Base-by-base conservation (phyloP, 176 grass and related monocot genomes). In the Zoysia japonica region DNA sequence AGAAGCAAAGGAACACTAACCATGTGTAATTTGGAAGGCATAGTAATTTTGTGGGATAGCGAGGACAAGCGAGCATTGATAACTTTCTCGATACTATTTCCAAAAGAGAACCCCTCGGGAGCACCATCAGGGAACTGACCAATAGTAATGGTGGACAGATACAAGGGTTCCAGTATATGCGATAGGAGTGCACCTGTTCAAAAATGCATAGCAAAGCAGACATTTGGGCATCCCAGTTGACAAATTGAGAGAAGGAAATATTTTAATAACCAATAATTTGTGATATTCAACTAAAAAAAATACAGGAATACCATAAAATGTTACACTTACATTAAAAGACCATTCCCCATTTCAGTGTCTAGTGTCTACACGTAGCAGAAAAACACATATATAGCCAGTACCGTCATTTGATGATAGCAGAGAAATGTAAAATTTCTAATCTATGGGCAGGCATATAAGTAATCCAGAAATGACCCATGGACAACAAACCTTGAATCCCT, bases 121-220 rank as follows among this genome's bases (percentile, higher is more conserved):
- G 64, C 14, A 91, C 66, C 76, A 55, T 10, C 78, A 86, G 82
- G 42, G 49, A 83, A 69, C 42, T 88, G 82, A 35, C 89, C 89
- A 70, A 93, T 80, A 67, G 56, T 88, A 88, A 97, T 73, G 28
- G 89, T 91, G 54, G 85, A 90, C 75, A 97, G 65, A 84, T 97
- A 97, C n/a, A 97, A 68, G n/a, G 94, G 94, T 82, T 91, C 88
- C 43, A 93, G 69, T 79, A 91, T 85, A 57, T 89, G 84, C 28
- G 75, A 93, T 17, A 93, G 85, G 43, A 97, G 35, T 80, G 89
- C 84, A 54, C 91, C 94, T 97, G 86, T 63, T 68, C 44, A 74
- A 28, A 45, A 68, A 88, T 48, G 71, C 12, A 46, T 0, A 47
- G 12, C 3, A 35, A 74, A 47, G 7, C n/a, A 46, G 0, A 1